Conservation (phyloP, 352 stramenopile genomes). For the Globisporangium acanthophoron region DNA sequence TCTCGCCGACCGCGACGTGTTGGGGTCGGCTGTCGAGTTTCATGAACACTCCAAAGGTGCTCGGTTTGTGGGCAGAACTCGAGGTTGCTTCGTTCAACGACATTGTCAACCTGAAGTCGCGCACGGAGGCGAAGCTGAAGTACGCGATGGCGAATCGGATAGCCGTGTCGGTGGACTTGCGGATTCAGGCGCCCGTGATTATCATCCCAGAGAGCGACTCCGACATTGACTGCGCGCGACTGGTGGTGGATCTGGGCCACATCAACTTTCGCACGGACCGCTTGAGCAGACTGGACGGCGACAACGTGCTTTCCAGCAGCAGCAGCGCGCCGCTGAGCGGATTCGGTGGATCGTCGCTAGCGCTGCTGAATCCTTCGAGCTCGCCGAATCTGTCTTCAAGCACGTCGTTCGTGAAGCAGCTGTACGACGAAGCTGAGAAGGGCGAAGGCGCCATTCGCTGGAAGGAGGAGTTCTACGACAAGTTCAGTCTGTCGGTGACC, state of each 20-base stretch:
- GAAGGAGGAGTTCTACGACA: conserved; percentile 91
- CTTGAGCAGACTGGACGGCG: conserved; percentile 70
- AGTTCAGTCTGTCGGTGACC: conserved; percentile 77
- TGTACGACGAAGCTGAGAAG: conserved; percentile 83
- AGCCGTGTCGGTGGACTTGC: conserved; percentile 68
- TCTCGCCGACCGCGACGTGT: conserved; percentile 79
- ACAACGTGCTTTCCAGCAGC: conserved; percentile 27
- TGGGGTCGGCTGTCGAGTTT: conserved; percentile 75
- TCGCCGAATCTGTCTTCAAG: conserved; percentile 43
- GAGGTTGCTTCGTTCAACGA: conserved; percentile 88
- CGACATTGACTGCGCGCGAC: conserved; percentile 68
- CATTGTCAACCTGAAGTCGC: conserved; percentile 85
- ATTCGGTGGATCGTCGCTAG: conserved; percentile 28
- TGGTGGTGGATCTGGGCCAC: conserved; percentile 78
- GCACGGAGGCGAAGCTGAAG: conserved; percentile 85
- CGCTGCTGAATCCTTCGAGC: conserved; percentile 31
- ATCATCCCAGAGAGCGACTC: conserved; percentile 80
- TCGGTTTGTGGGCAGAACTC: conserved; percentile 82
- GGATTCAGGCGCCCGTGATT: conserved; percentile 83
- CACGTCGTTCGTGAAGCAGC: conserved; percentile 79
- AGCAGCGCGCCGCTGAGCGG: conserved; percentile 23
- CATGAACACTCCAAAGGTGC: conserved; percentile 64
- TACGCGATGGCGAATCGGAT: conserved; percentile 87
- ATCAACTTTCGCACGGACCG: conserved; percentile 83
- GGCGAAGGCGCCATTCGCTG: conserved; percentile 80